phyloP scores from a whole-genome alignment of 2,329 filamentous ascomycete species.

The Talaromyces sp. region DNA sequence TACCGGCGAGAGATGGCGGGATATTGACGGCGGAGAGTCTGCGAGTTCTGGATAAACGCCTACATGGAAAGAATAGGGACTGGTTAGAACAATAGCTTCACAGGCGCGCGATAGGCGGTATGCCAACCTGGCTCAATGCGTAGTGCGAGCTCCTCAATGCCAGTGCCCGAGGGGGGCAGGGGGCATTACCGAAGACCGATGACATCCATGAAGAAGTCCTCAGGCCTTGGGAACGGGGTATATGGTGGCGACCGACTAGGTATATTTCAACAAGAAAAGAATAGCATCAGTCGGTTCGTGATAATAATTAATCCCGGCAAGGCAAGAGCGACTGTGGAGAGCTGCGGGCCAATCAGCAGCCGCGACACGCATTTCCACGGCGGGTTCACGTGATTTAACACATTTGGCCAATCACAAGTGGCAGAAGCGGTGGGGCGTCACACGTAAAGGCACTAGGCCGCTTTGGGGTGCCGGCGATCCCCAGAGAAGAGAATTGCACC shows the following conservation, averaged over 20 bases:
- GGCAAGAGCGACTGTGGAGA: constrained; percentile 7
- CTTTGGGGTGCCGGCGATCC: constrained; percentile 10
- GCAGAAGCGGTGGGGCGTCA: background rate
- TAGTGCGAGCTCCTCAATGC: constrained; percentile 30
- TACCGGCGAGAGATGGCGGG: background rate
- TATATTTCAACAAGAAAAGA: background rate
- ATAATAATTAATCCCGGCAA: background rate
- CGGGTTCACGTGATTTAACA: background rate
- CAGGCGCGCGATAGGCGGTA: background rate
- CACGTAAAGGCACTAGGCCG: constrained; percentile 9
- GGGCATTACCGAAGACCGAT: constrained; percentile 36
- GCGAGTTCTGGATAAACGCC: background rate
- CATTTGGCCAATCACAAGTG: background rate
- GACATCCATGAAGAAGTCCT: constrained; percentile 37
- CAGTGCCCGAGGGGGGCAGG: constrained; percentile 31
- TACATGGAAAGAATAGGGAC: background rate
- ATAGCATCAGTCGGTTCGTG: background rate
- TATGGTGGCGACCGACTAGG: background rate
- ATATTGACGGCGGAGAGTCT: background rate
- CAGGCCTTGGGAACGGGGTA: background rate
- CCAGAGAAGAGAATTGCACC: constrained; percentile 10
- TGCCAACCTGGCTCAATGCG: constrained; percentile 19
- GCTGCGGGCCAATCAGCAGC: constrained; percentile 9
- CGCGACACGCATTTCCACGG: background rate
- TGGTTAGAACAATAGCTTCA: background rate